Percentiles rank a stretch among this genome's conserved stretches.
Evolutionary conservation across 2,329 filamentous ascomycete species (phyloP).

Genomic region (Penicillium sp.): DNA sequence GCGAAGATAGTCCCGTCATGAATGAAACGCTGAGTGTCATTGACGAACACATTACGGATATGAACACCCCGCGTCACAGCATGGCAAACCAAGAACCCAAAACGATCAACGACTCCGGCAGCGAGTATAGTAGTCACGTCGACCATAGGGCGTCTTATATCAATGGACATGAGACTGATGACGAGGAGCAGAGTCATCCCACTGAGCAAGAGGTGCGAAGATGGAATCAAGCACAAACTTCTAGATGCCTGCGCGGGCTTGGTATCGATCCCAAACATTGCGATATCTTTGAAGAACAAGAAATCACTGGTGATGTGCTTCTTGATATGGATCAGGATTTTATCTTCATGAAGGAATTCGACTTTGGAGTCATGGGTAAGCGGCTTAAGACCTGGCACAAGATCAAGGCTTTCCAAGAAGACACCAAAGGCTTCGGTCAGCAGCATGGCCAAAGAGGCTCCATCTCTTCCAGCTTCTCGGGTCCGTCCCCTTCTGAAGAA

Average conservation of each 20-base stretch:
- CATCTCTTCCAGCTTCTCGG: slow-evolving; percentile 45
- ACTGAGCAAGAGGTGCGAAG: slow-evolving; percentile 70
- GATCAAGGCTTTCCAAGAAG: slow-evolving; percentile 86
- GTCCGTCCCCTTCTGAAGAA: slow-evolving; percentile 45
- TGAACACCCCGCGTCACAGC: slow-evolving; percentile 63
- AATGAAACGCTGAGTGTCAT: slow-evolving; percentile 95
- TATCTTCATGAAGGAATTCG: slow-evolving; percentile 91
- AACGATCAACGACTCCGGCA: slow-evolving; percentile 73
- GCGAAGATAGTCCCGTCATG: slow-evolving; percentile 73
- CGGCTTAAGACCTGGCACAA: slow-evolving; percentile 95
- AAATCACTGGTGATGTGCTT: slow-evolving; percentile 90
- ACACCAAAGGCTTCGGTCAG: slow-evolving; percentile 65
- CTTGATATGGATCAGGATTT: slow-evolving; percentile 94
- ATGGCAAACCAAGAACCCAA: slow-evolving; percentile 50
- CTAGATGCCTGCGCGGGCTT: slow-evolving; percentile 80
- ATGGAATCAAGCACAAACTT: slow-evolving; percentile 80
- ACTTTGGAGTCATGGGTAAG: slow-evolving; percentile 85
- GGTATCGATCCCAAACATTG: slow-evolving; percentile 89
- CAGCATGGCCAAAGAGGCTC: slow-evolving; percentile 31
- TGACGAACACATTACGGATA: slow-evolving; percentile 91
- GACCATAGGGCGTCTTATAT: slow-evolving; percentile 84
- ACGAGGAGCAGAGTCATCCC: slow-evolving; percentile 75
- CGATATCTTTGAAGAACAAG: slow-evolving; percentile 90
- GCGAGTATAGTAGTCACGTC: slow-evolving; percentile 80
- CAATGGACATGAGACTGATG: slow-evolving; percentile 90